A percentile compares a stretch with the other conserved stretches of the same genome.
Conservation (phyloP, 495 filamentous ascomycete species). For the Beverwykella pulmonaria region DNA sequence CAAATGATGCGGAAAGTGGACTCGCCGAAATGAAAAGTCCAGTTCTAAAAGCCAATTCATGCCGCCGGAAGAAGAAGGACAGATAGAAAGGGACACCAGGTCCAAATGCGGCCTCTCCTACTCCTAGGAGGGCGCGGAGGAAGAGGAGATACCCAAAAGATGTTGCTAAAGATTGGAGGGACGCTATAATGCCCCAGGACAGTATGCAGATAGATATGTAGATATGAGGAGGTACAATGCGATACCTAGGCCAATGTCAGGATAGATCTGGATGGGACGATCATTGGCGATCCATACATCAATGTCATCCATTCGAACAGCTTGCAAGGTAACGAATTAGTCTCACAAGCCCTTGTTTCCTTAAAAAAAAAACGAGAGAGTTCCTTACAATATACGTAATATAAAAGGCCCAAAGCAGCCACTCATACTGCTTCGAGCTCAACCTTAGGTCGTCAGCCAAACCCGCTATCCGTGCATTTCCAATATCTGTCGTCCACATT, state of each 20-base stretch:
- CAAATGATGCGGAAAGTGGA: constrained; percentile 81
- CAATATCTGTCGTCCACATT: constrained; percentile 39
- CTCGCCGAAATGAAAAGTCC: constrained; percentile 79
- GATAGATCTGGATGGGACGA: constrained; percentile 33
- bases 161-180: constrained; percentile 59
- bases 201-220: constrained; percentile 59
- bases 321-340: background rate
- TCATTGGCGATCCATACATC: constrained; percentile 46
- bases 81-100: constrained; percentile 71
- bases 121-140: constrained; percentile 33
- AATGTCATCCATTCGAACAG: constrained; percentile 75
- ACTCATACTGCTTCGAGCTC: constrained; percentile 59
- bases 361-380: too few relatives aligned
- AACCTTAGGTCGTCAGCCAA: constrained; percentile 65
- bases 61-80: constrained; percentile 82
- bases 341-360: background rate
- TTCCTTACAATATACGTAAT: constrained; percentile 64
- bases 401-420: constrained; percentile 69
- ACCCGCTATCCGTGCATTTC: constrained; percentile 68
- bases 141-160: constrained; percentile 49
- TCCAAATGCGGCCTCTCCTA: constrained; percentile 46
- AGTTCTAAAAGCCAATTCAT: constrained; percentile 75
- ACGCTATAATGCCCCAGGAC: constrained; percentile 70
- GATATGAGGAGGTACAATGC: constrained; percentile 57
- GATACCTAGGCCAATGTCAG: constrained; percentile 28